Evolutionary conservation across 2,329 filamentous ascomycete genomes (phyloP), one percentile per base, ranked within the genome.

Genomic region (Aspergillus arachidicola): DNA sequence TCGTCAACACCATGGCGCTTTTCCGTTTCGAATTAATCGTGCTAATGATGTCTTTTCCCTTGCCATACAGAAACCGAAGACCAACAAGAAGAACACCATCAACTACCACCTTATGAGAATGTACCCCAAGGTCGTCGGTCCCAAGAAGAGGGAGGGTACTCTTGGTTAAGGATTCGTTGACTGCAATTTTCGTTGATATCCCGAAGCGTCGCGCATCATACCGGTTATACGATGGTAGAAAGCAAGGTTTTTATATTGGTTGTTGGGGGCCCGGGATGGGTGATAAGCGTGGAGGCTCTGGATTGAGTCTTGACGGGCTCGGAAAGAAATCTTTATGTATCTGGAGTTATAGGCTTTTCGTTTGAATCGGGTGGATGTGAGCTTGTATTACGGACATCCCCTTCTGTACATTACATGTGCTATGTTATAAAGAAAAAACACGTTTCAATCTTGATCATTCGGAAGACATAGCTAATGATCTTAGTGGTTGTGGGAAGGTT

Each of bases 101-200:
- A 98, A 98, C 81, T 94, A 94, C 84, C 94, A 97, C 77, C 83
- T 98, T 50, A 86, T 87, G 69, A 87, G 95, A 73, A 86, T 91
- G 82, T 91, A 90, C 72, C 87, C 88, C 16, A 87, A 89, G 76
- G 83, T 96, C 83, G 86, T 89, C 81, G 85, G 90, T 73, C 85
- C 88, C 68, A 82, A 88, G 86, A 87, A 94, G 80, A 85, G 84
- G 78, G 86, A 89, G 71, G 74, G 76, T 62, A 69, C 72, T 57
- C 68, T 79, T 66, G 75, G 75, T 61, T 79, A 73, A 67, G 68
- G 10, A 14, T 51, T 38, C 36, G 38, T 57, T 28, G 5, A 16
- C 41, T 57, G 32, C 21, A 21, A 54, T 57, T 43, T 55, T 55
- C 38, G 48, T 55, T 60, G 55, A 34, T 55, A 53, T 55, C 50